These are phyloP conservation scores for Geoglossum cookeanum DNA, from an alignment of 2,329 filamentous ascomycete genomes.

Conservation along the genomic window DNA sequence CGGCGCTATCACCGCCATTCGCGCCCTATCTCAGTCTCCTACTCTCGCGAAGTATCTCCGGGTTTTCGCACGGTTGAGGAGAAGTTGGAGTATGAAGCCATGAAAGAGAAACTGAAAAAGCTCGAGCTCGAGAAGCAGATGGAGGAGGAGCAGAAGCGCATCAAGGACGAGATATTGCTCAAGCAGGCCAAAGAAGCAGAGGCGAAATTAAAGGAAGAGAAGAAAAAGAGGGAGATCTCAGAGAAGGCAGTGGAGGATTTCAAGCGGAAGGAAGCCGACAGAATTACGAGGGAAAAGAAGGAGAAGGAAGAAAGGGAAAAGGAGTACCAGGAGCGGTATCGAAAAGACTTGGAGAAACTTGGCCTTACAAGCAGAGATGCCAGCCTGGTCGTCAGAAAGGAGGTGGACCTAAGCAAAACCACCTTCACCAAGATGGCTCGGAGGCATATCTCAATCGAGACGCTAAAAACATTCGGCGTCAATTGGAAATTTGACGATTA, in stretches of 20 bases:
- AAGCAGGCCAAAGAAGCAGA: constrained; percentile 14
- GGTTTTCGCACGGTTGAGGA: not conserved
- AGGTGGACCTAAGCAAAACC: constrained; percentile 14
- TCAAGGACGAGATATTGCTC: constrained; percentile 13
- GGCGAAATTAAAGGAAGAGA: constrained; percentile 22
- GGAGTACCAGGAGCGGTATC: constrained; percentile 26
- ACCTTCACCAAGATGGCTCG: constrained; percentile 47
- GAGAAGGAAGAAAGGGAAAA: constrained; percentile 31
- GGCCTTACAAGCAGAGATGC: constrained; percentile 24
- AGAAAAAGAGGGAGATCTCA: constrained; percentile 27
- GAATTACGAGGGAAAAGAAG: constrained; percentile 27
- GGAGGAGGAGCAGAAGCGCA: constrained; percentile 12
- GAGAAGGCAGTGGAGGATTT: constrained; percentile 33
- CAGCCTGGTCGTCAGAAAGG: constrained; percentile 19
- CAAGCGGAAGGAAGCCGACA: constrained; percentile 30
- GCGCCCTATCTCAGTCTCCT: not conserved
- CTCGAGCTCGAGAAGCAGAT: constrained; percentile 18
- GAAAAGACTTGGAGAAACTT: constrained; percentile 17
- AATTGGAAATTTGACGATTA: constrained; percentile 27
- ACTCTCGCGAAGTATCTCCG: not conserved
- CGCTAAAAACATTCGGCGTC: constrained; percentile 26
- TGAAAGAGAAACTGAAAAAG: constrained; percentile 20
- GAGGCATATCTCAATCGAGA: constrained; percentile 42
- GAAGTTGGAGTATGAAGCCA: constrained; percentile 13
- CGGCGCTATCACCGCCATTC: not conserved